Conservation (phyloP, 2,329 filamentous ascomycete genomes). For the Amauroascus verrucosus region DNA sequence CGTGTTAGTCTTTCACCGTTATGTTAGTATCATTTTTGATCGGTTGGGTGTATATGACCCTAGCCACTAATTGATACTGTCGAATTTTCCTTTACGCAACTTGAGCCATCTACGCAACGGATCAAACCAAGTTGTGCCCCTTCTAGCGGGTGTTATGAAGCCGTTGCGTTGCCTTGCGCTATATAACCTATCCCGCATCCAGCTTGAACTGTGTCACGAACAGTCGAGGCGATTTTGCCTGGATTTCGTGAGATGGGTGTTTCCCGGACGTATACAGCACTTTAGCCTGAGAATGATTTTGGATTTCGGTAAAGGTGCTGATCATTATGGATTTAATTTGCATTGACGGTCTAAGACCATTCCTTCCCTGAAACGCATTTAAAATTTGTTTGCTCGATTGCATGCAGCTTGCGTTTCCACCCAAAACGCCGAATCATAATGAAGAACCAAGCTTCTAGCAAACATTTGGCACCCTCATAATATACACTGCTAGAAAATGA, state of each 20-base stretch:
- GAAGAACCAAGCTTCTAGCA: slow-evolving; percentile 9
- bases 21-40: neutral
- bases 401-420: slow-evolving; percentile 4
- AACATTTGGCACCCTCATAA: slow-evolving; percentile 6
- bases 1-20: neutral
- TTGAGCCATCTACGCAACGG: neutral
- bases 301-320: slow-evolving; percentile 2
- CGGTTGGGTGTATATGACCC: neutral
- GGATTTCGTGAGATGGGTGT: neutral
- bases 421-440: neutral
- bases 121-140: neutral
- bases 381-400: slow-evolving; percentile 8
- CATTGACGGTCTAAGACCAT: neutral
- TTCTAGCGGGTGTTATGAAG: neutral
- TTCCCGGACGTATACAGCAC: neutral
- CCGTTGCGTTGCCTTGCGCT: neutral
- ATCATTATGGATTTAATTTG: neutral
- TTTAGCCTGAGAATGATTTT: neutral
- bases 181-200: neutral
- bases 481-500: neutral
- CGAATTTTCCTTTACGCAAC: neutral
- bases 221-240: neutral
- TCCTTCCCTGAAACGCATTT: neutral
- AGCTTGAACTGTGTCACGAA: slow-evolving; percentile 3
- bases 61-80: neutral